Conservation (phyloP, 495 filamentous ascomycete genomes). For the Parachaetomium inaequale region DNA sequence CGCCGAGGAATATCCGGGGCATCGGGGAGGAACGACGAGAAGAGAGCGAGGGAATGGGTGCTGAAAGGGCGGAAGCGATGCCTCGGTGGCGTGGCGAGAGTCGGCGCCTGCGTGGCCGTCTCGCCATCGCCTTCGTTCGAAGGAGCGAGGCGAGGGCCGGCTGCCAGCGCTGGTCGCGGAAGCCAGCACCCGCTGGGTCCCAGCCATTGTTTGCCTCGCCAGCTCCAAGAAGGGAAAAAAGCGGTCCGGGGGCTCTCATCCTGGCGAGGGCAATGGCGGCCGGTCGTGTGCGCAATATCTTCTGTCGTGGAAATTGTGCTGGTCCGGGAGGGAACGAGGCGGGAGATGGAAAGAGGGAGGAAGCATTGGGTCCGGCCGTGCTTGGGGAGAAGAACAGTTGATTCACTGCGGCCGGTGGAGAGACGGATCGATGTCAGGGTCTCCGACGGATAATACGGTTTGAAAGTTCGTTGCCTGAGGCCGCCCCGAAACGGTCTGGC, state of each 20-base stretch:
- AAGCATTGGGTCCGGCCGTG: not conserved
- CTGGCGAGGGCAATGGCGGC: not conserved
- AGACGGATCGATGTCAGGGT: not conserved
- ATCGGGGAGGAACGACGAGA: not conserved
- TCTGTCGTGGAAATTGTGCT: not conserved
- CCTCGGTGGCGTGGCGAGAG: not conserved
- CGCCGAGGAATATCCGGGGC: constrained; percentile 10
- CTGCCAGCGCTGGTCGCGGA: not conserved
- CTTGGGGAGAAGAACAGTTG: constrained; percentile 3
- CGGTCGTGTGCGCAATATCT: not conserved
- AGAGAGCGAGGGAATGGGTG: not conserved
- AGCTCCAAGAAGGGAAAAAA: not conserved
- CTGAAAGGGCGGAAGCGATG: not conserved
- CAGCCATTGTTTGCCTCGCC: not conserved
- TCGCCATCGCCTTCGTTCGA: not conserved
- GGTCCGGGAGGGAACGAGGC: not conserved
- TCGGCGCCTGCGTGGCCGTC: too few relatives aligned
- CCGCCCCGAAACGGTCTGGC: not conserved
- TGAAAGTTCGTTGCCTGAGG: constrained; percentile 7
- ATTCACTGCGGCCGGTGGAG: constrained; percentile 7
- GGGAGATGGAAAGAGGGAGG: not conserved
- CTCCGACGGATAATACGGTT: not conserved
- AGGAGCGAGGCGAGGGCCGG: not conserved
- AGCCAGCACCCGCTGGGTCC: not conserved
- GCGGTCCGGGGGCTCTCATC: not conserved